Evolutionary conservation across 164 flowering plant genomes (phyloP), one percentile per base, ranked within the genome.

Genomic region (Chimonanthus praecox): DNA sequence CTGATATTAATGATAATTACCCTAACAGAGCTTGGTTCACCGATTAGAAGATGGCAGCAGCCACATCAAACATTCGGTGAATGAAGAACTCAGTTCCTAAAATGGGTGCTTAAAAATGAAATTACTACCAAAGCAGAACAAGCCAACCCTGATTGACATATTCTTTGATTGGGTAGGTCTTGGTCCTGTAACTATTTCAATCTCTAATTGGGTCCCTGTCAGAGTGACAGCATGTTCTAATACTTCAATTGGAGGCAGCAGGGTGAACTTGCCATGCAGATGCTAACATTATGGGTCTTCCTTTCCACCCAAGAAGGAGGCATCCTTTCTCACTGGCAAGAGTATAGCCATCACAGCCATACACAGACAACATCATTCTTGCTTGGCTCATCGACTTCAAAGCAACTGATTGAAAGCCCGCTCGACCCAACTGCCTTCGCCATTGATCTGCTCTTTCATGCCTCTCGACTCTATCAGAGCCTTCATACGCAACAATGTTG

Each of bases 221-320:
- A 33, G 33, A 33, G 33, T 33, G 33, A 33, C 2, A 33, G 33
- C 33, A 33, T 54, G 16, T 54, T 50, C 21, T 10, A 58, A 54
- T 51, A 18, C 21, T 11, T 74, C 43, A 74, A 6, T 67, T 21
- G 20, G 67, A 10, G 10, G 69, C 33, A 8, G 5, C 58, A 63
- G 58, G 45, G 69, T 72, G 70, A 58, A 76, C 71, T 77, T 83
- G 84, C 91, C 91, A 89, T 4, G 90, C 88, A 69, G 94, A 88
- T 4, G 89, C 90, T 44, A 87, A 51, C 84, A 88, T 82, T 46
- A 89, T 76, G 0, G 94, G 83, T 74, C 87, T 80, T 9, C 88
- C 89, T 82, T 84, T 85, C 94, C 94, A 87, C 4, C 91, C 94
- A 43, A 89, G 86, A 63, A 86, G 81, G 33, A 89, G 75, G 72